Conservation (phyloP, 768 basidiomycete species). For the Paxillus involutus region DNA sequence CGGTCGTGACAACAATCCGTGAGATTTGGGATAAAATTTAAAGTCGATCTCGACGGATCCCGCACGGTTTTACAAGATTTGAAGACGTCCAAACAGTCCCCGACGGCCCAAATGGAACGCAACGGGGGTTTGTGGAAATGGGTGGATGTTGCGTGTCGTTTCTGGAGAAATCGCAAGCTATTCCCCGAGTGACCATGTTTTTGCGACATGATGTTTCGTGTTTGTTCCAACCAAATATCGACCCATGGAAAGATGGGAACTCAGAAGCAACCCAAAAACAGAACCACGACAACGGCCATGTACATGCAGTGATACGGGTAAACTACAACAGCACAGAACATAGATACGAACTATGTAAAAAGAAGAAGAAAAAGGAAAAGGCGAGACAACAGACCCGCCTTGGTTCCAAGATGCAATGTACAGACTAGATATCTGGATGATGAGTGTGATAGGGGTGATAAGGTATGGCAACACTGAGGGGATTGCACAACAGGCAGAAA, state of each 20-base stretch:
- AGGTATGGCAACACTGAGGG: slow-evolving; percentile 7
- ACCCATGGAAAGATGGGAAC: too few species aligned
- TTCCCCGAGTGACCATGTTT: slow-evolving; percentile 27
- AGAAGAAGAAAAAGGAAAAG: background rate
- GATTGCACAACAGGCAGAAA: too few species aligned
- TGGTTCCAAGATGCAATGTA: slow-evolving; percentile 6
- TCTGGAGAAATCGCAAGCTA: slow-evolving; percentile 24
- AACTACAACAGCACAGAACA: slow-evolving; percentile 6
- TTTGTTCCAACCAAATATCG: slow-evolving; percentile 32
- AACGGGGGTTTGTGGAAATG: background rate
- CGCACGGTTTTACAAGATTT: slow-evolving; percentile 60
- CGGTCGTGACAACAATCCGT: too few species aligned
- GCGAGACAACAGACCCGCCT: background rate
- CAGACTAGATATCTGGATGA: slow-evolving; percentile 5
- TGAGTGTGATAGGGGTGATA: slow-evolving; percentile 5
- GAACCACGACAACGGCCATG: too few species aligned
- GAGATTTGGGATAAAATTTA: background rate
- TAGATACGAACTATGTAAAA: background rate
- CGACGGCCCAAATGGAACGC: background rate
- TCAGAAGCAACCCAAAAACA: too few species aligned
- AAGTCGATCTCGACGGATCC: slow-evolving; percentile 64
- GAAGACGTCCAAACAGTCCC: slow-evolving; percentile 39
- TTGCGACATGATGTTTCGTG: slow-evolving; percentile 37
- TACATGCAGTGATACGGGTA: background rate
- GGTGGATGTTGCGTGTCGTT: slow-evolving; percentile 19